These are phyloP conservation scores for Sideroxylon spinosum DNA, from an alignment of 179 eudicot genomes.

Conservation along the genomic window DNA sequence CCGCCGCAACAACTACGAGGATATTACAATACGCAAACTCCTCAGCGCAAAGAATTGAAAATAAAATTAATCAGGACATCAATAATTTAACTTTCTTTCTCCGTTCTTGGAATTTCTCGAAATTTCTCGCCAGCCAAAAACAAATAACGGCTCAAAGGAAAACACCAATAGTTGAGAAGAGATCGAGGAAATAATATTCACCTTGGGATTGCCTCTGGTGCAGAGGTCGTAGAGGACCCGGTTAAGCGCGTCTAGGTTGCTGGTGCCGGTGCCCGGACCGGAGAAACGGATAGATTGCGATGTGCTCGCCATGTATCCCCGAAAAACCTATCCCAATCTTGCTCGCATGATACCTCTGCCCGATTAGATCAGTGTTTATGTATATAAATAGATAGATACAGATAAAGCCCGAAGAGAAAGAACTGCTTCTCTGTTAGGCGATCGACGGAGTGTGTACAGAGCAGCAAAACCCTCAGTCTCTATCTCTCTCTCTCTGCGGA, in stretches of 20 bases:
- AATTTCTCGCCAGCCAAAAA: no score
- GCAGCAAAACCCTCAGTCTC: no score
- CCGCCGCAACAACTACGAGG: neutral
- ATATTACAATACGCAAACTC: neutral
- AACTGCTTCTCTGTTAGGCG: neutral
- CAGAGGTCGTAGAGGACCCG: constrained; percentile 77
- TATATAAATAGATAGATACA: neutral
- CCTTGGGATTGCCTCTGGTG: constrained; percentile 70
- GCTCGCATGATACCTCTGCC: neutral
- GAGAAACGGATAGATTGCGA: constrained; percentile 47
- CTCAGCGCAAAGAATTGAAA: neutral
- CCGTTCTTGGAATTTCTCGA: neutral
- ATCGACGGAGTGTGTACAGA: neutral
- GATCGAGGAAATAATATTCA: neutral
- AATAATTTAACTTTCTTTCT: neutral
- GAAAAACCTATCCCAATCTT: constrained; percentile 17
- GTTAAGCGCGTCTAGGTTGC: constrained; percentile 63
- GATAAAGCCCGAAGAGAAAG: neutral
- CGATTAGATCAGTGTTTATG: neutral
- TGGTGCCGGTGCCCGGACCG: constrained; percentile 37
- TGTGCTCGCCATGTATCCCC: constrained; percentile 34
- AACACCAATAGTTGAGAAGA: neutral
- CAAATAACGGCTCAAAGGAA: no score
- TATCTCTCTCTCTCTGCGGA: no score
- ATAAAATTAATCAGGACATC: neutral